These are phyloP conservation scores for Chloris gayana DNA, from an alignment of 176 grass and related monocot genomes.

Conservation along the genomic window DNA sequence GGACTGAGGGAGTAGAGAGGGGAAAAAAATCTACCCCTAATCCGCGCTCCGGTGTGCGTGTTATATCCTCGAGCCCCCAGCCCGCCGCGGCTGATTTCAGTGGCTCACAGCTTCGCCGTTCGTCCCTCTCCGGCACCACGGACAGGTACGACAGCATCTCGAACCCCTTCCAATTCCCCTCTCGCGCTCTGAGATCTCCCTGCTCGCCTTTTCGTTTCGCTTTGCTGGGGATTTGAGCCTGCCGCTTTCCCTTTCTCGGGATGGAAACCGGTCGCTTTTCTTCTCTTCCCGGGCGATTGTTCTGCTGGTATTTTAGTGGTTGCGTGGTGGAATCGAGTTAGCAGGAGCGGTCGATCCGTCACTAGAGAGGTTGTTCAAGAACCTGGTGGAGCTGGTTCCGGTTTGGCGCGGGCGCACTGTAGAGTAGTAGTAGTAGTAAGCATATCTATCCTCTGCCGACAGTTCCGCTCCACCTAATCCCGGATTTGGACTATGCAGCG, in stretches of 20 bases:
- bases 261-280: conserved; percentile 11
- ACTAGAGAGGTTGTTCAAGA: too few species aligned
- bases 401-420: conserved; percentile 25
- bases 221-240: conserved; percentile 47
- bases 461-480: conserved; percentile 42
- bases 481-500: conserved; percentile 52
- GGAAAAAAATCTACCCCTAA: conserved; percentile 35
- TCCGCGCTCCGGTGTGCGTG: conserved; percentile 11
- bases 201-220: not conserved
- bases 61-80: conserved; percentile 58
- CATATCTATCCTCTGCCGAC: conserved; percentile 33
- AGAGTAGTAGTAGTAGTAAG: conserved; percentile 18
- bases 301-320: not conserved
- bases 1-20: not conserved
- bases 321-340: conserved; percentile 8
- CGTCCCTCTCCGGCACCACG: not conserved
- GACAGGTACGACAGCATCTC: not conserved
- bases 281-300: not conserved
- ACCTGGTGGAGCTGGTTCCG: not conserved
- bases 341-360: not conserved
- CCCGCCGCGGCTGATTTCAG: not conserved
- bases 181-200: not conserved
- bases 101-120: not conserved
- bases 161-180: not conserved
- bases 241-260: conserved; percentile 26